Evolutionary conservation across 2,329 filamentous ascomycete species (phyloP).

Genomic region (Fusarium clavum): DNA sequence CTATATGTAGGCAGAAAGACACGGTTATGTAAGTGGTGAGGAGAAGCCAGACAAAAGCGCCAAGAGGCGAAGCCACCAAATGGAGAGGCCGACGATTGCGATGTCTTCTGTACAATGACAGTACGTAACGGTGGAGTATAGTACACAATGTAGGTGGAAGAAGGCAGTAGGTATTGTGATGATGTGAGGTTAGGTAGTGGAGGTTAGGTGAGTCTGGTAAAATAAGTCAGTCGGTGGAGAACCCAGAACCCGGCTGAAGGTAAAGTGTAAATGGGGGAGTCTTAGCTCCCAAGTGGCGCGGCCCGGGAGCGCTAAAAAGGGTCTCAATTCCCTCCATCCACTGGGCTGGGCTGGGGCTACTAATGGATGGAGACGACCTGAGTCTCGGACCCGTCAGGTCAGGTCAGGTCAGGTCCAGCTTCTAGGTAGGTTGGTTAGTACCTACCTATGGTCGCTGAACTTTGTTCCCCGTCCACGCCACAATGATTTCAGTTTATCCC

Average conservation of each 20-base stretch:
- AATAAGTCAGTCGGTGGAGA: constrained; percentile 36
- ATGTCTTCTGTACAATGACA: constrained; percentile 3
- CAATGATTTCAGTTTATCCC: constrained; percentile 19
- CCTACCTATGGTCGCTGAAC: constrained; percentile 18
- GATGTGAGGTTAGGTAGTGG: background rate
- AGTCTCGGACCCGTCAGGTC: constrained; percentile 7
- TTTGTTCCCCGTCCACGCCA: constrained; percentile 4
- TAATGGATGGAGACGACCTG: background rate
- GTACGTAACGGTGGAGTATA: background rate
- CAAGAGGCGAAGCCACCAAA: constrained; percentile 34
- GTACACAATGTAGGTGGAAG: background rate
- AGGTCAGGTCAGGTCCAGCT: background rate
- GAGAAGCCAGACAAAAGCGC: background rate
- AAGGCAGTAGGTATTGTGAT: background rate
- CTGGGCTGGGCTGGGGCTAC: background rate
- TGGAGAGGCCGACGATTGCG: constrained; percentile 32
- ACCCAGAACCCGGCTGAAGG: constrained; percentile 40
- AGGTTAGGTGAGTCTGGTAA: background rate
- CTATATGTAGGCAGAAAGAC: constrained; percentile 1
- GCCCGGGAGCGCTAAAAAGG: constrained; percentile 39
- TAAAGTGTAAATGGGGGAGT: constrained; percentile 39
- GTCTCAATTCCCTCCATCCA: constrained; percentile 19
- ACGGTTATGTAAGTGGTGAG: background rate
- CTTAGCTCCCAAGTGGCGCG: constrained; percentile 37
- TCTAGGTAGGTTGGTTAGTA: constrained; percentile 6